Base-by-base conservation (phyloP, 352 stramenopile species). In the Globisporangium nagaii region DNA sequence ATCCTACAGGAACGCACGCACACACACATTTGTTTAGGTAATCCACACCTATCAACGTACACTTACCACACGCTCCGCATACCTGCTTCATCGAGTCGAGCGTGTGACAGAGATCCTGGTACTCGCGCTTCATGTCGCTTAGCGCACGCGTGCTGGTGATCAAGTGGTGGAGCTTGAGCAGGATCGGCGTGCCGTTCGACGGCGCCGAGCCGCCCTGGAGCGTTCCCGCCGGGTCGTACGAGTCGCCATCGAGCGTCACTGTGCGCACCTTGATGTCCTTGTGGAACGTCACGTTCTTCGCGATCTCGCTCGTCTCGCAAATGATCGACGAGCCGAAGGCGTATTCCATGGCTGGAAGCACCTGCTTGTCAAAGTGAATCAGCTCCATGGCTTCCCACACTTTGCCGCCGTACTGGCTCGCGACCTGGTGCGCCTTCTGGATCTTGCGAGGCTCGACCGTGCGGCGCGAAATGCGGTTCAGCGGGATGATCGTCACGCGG, bases 261-360 rank as follows among this genome's bases (percentile, higher is more conserved):
- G 95, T 98, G 28, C 87, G 86, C 12, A 96, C 90, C 62, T 97
- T 98, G 39, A 98, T 98, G 58, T 98, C 88, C 25, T 70, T 58
- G 62, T 95, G 79, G 51, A 95, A 95, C 0, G 85, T 95, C 37
- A 95, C 80, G 34, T 83, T 84, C 66, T 95, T 90, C 1, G 85
- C 85, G 13, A 93, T 66, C 53, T 98, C 93, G 40, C 92, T 96
- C 12, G 78, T 96, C 58, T 99, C 96, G 58, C 98, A 99, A 43
- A 99, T 95, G 56, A 99, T 80, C n/a, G 92, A 95, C 20, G 84
- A 90, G n/a, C 97, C 97, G 69, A 99, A 99, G 8, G 98, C 94
- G 65, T 99, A 98, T 62, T 99, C 88, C 70, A 99, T 98, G 4
- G 96, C 96, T 41, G 80, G 88, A 22, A 84, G 65, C 12, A 99